Conservation (phyloP, 139 green algal species). For the Auxenochlorella pyrenoidosa region DNA sequence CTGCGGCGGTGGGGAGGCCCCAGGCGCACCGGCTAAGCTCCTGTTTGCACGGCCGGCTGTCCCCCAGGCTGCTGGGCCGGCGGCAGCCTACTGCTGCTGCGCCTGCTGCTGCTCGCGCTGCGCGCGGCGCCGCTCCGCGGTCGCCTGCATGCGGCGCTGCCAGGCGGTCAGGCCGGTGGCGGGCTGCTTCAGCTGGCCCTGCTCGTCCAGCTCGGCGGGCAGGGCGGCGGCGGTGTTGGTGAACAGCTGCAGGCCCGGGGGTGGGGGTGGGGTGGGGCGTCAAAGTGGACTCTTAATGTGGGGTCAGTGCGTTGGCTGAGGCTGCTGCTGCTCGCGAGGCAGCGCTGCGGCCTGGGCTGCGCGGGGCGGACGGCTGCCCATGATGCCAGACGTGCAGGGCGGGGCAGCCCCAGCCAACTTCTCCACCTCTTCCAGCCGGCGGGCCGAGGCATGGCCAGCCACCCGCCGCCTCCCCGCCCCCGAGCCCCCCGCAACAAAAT, state of each 20-base stretch:
- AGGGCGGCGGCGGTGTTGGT: conserved; percentile 85
- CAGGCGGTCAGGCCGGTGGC: conserved; percentile 15
- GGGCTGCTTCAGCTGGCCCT: conserved; percentile 41
- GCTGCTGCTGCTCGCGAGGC: not conserved
- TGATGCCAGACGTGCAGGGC: no score
- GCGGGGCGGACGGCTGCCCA: no score
- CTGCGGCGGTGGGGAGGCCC: no score
- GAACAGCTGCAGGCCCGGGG: conserved; percentile 76
- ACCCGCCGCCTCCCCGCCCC: no score
- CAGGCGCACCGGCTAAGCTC: no score
- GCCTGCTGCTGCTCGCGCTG: conserved; percentile 30
- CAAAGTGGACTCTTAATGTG: no score
- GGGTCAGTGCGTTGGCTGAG: not conserved
- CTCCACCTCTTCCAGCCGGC: no score
- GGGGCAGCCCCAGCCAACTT: not conserved
- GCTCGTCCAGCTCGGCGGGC: conserved; percentile 76
- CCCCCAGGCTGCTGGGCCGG: not conserved
- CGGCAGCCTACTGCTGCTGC: conserved; percentile 10
- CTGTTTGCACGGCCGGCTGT: no score
- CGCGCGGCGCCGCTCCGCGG: not conserved
- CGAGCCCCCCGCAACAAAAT: not conserved
- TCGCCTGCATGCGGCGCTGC: conserved; percentile 37
- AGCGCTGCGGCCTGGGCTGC: no score
- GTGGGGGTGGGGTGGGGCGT: not conserved
- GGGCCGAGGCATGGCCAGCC: not conserved